These are phyloP conservation scores for Dictyostelium capitatum DNA, from an alignment of 78 protist genomes.

Conservation along the genomic window DNA sequence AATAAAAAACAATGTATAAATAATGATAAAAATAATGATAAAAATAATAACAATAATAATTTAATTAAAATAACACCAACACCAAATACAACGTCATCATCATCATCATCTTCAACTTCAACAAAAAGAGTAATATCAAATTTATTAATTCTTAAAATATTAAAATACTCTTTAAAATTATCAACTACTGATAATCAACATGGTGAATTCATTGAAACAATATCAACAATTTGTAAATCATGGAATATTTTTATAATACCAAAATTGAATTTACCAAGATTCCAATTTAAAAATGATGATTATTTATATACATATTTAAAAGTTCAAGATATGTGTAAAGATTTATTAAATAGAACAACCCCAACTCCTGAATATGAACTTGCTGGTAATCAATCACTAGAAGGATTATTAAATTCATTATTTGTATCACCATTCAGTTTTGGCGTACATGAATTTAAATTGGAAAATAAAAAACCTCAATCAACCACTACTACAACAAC, in stretches of 20 bases:
- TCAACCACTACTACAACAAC: not conserved
- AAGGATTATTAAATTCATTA: not conserved
- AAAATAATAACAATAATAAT: no score
- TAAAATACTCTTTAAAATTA: not conserved
- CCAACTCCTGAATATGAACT: not conserved
- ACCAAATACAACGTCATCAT: no score
- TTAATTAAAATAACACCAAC: no score
- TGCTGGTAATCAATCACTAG: not conserved
- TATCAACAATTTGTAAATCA: not conserved
- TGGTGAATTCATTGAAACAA: not conserved
- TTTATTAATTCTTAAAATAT: not conserved
- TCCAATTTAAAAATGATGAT: not conserved
- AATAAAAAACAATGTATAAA: not conserved
- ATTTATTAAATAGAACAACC: not conserved
- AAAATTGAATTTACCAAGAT: not conserved
- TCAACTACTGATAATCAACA: not conserved
- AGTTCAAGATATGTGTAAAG: not conserved
- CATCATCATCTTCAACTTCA: no score
- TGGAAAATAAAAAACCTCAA: not conserved
- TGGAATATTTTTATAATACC: not conserved
- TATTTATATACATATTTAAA: not conserved
- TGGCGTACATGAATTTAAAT: constrained; percentile 1
- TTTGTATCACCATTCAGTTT: constrained; percentile 1
- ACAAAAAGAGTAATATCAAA: not conserved
- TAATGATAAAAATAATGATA: not conserved